phyloP scores from a whole-genome alignment of 2,329 filamentous ascomycete species.

The Pseudogymnoascus sp. region DNA sequence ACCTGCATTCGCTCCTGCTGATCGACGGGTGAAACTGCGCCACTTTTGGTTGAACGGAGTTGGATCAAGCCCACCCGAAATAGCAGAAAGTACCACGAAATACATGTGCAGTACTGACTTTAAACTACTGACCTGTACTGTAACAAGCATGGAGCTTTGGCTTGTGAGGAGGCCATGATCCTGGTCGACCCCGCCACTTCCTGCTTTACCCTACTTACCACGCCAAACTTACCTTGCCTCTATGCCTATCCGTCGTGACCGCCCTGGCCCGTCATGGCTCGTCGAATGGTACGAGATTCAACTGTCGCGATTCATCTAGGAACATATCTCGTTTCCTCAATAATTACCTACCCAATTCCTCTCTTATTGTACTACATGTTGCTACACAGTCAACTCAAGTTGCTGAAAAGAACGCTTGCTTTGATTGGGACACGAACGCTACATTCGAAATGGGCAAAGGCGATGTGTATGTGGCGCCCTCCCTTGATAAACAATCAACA shows the following conservation, averaged over 20 bases:
- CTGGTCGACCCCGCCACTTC: neutral
- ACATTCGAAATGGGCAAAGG: slow-evolving; percentile 8
- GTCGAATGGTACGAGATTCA: neutral
- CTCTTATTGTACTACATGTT: neutral
- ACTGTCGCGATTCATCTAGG: slow-evolving; percentile 4
- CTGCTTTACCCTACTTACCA: neutral
- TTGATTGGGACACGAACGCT: neutral
- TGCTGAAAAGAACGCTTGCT: neutral
- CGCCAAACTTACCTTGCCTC: neutral
- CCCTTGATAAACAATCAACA: neutral
- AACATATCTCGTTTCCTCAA: neutral
- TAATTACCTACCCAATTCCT: neutral
- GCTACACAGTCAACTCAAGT: neutral
- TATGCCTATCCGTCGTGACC: neutral
- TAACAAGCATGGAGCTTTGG: neutral
- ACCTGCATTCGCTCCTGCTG: slow-evolving; percentile 1
- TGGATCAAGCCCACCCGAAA: neutral
- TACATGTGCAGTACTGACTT: slow-evolving; percentile 3
- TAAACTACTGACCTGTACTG: neutral
- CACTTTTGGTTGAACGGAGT: neutral
- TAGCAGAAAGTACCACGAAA: neutral
- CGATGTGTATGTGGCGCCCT: slow-evolving; percentile 10
- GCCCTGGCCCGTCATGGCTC: slow-evolving; percentile 1
- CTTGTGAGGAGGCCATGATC: neutral
- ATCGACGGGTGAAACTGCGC: slow-evolving; percentile 3